Conservation (phyloP, 257 asterid species). For the Solanum chilense region DNA sequence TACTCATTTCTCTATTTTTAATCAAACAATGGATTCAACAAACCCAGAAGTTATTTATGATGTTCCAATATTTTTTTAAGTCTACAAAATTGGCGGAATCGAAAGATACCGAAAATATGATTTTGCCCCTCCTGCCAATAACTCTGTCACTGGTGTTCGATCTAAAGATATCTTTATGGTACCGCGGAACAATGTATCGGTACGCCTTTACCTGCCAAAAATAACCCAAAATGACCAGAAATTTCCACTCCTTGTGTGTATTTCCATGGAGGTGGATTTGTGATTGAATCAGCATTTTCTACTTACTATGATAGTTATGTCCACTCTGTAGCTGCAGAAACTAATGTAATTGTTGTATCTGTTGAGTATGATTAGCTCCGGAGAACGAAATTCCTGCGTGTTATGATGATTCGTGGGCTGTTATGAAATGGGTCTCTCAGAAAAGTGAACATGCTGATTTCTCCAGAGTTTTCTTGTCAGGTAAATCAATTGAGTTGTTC, state of each 20-base stretch:
- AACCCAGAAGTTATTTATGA: background rate
- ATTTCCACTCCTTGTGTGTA: constrained; percentile 57
- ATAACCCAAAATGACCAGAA: constrained; percentile 10
- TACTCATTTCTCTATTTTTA: background rate
- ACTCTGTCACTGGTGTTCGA: constrained; percentile 26
- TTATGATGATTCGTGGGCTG: constrained; percentile 58
- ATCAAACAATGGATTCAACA: background rate
- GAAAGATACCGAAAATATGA: constrained; percentile 9
- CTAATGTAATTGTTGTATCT: constrained; percentile 44
- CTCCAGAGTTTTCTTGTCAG: no score
- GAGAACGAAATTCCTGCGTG: constrained; percentile 57
- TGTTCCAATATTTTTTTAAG: background rate
- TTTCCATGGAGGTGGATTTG: constrained; percentile 76
- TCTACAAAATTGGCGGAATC: constrained; percentile 31
- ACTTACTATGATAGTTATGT: constrained; percentile 29
- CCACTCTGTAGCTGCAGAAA: constrained; percentile 26
- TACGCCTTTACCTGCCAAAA: constrained; percentile 47
- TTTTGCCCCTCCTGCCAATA: constrained; percentile 35
- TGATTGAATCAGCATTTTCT: constrained; percentile 48
- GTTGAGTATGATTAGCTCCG: constrained; percentile 60
- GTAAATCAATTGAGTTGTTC: no score
- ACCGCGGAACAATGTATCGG: constrained; percentile 29
- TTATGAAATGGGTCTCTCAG: background rate
- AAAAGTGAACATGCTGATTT: no score
- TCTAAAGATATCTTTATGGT: constrained; percentile 40